Evolutionary conservation across 331 rosid species (phyloP).

Genomic region (Acacia pycnantha): DNA sequence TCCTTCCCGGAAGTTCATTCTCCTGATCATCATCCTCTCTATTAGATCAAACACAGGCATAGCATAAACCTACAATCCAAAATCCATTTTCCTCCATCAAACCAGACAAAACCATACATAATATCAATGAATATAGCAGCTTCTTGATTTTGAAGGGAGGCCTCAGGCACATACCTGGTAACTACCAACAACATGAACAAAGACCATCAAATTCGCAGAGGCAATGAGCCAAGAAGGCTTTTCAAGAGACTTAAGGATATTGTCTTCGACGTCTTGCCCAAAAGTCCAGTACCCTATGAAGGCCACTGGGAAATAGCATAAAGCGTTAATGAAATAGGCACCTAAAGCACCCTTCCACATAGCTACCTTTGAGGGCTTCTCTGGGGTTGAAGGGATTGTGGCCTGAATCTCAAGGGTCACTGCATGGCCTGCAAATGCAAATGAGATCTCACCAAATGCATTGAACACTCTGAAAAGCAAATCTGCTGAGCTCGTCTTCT

Average conservation of each 20-base stretch:
- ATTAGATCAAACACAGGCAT: conserved; percentile 88
- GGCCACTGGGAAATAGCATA: conserved; percentile 89
- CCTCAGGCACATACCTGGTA: conserved; percentile 55
- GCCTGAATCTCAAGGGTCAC: conserved; percentile 93
- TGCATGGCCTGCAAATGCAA: conserved; percentile 91
- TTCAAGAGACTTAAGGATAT: neutral
- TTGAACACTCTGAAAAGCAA: conserved; percentile 70
- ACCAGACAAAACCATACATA: neutral
- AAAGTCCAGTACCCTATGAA: conserved; percentile 14
- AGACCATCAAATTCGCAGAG: conserved; percentile 63
- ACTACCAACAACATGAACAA: conserved; percentile 87
- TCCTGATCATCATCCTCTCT: conserved; percentile 62
- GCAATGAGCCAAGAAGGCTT: conserved; percentile 12
- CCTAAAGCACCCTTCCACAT: conserved; percentile 90
- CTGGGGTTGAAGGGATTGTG: conserved; percentile 85
- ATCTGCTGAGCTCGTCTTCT: conserved; percentile 56
- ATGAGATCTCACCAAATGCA: conserved; percentile 82
- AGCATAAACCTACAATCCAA: conserved; percentile 66
- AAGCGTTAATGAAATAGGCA: conserved; percentile 73
- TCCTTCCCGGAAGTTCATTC: conserved; percentile 63
- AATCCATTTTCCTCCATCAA: conserved; percentile 5
- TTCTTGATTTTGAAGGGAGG: neutral
- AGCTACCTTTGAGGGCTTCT: conserved; percentile 69
- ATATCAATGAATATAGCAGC: neutral
- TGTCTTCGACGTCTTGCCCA: neutral